phyloP scores from a whole-genome alignment of 2,329 filamentous ascomycete genomes.

The Talaromyces rugulosus region DNA sequence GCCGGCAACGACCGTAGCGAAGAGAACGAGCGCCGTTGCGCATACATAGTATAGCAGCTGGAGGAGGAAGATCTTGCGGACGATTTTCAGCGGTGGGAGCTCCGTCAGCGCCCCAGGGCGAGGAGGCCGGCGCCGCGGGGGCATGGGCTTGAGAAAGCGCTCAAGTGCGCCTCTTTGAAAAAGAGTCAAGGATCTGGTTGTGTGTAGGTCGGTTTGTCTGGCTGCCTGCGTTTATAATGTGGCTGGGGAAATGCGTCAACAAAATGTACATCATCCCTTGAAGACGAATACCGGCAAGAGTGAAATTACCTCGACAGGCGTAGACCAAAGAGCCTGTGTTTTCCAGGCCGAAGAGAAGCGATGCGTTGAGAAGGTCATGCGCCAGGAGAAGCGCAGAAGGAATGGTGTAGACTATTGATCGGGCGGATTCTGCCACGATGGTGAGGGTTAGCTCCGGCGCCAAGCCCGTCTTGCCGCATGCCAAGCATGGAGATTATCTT shows the following conservation, averaged over 20 bases:
- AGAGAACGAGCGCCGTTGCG: constrained; percentile 60
- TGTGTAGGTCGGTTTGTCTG: not conserved
- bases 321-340: not conserved
- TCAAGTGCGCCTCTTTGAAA: not conserved
- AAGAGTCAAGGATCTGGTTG: not conserved
- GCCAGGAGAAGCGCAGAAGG: not conserved
- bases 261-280: not conserved
- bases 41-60: constrained; percentile 62
- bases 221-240: not conserved
- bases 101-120: constrained; percentile 63
- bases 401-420: not conserved
- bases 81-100: constrained; percentile 63
- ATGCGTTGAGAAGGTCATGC: not conserved
- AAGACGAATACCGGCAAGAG: not conserved
- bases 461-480: constrained; percentile 1
- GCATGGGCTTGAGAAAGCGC: constrained; percentile 26
- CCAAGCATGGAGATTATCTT: too few relatives aligned
- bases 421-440: not conserved
- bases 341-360: not conserved
- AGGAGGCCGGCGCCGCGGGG: constrained; percentile 54
- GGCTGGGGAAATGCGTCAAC: not conserved
- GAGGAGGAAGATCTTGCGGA: constrained; percentile 62
- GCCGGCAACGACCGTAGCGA: constrained; percentile 64
- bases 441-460: constrained; percentile 9
- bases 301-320: not conserved